A percentile compares a stretch with the other conserved stretches of the same genome.
phyloP scores from a whole-genome alignment of 1,284 basidiomycete genomes.

The Entoloma clypeatum region DNA sequence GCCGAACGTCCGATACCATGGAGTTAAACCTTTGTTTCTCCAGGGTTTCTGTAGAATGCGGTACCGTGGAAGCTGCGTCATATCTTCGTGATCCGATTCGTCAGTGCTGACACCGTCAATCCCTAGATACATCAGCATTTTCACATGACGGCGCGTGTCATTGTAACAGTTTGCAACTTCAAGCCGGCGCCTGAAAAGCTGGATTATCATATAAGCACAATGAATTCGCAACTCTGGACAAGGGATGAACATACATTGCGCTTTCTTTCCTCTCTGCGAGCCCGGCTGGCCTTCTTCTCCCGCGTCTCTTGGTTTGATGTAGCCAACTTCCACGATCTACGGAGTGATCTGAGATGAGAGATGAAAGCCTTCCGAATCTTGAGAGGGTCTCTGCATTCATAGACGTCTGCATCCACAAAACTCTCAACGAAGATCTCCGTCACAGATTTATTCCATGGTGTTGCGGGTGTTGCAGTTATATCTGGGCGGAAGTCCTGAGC shows the following conservation, averaged over 20 bases:
- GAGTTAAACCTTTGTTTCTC: not conserved
- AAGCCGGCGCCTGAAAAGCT: constrained; percentile 3
- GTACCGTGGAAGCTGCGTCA: not conserved
- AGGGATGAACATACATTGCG: not conserved
- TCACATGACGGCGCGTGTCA: not conserved
- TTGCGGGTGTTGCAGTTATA: constrained; percentile 1
- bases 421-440: constrained; percentile 5
- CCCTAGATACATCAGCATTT: constrained; percentile 6
- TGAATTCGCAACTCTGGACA: not conserved
- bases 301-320: not conserved
- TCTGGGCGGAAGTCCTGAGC: constrained; percentile 3
- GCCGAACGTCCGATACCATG: constrained; percentile 2
- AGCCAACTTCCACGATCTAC: not conserved
- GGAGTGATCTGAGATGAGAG: constrained; percentile 2
- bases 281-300: not conserved
- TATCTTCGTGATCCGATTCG: constrained; percentile 4
- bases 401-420: constrained; percentile 1
- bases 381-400: not conserved
- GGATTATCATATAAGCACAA: not conserved
- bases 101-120: constrained; percentile 3
- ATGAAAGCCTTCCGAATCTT: constrained; percentile 1
- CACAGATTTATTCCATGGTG: constrained; percentile 6
- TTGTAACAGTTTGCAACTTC: not conserved
- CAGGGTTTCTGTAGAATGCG: constrained; percentile 3
- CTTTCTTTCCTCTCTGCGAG: constrained; percentile 1